Evolutionary conservation across 306 rosid genomes (phyloP), one percentile per base, ranked within the genome.

Genomic region (Pachyrhizus erosus): DNA sequence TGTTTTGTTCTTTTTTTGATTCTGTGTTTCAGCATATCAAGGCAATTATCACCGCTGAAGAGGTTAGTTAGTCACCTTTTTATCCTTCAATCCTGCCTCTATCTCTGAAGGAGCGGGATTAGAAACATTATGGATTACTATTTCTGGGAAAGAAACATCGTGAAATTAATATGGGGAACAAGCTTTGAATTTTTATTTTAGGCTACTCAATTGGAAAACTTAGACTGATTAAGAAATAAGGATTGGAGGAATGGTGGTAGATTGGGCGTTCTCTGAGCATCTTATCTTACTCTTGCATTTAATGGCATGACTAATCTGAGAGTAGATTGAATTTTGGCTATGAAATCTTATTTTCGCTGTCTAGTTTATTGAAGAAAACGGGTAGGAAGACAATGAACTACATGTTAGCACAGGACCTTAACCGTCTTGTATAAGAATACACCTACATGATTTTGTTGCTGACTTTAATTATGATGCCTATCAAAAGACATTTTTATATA

Each of bases 11-110:
- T 29, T 65, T 18, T n/a, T 79, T 5, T 67, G 39, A 78, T 77
- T 84, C 24, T 77, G 84, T 42, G 7, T 45, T 81, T 33, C 97
- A 96, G 99, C 99, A 96, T 88, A 91, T 93, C 86, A 96, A 96
- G 81, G 99, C 99, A 42, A 93, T 96, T 68, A 96, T 96, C 80
- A 96, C 99, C 0, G 97, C 99, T 12, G 97, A 96, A 37, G 99
- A 96, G 97, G 99, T 96, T 81, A 46, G 37, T 78, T 1, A 3
- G 12, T 15, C 5, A 55, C 2, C 83, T 64, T 75, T 74, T 39
- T 5, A 20, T 77, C n/a, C 68, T 68, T 42, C 14, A n/a, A 45
- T 46, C n/a, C 26, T 70, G 60, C 17, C 70, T 26, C 70, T 34
- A 61, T 71, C 61, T 77, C 20, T 14, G 37, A 27, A 49, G 69